phyloP scores from a whole-genome alignment of 192 early-diverging fungal species.

The Oehlia diaphana region DNA sequence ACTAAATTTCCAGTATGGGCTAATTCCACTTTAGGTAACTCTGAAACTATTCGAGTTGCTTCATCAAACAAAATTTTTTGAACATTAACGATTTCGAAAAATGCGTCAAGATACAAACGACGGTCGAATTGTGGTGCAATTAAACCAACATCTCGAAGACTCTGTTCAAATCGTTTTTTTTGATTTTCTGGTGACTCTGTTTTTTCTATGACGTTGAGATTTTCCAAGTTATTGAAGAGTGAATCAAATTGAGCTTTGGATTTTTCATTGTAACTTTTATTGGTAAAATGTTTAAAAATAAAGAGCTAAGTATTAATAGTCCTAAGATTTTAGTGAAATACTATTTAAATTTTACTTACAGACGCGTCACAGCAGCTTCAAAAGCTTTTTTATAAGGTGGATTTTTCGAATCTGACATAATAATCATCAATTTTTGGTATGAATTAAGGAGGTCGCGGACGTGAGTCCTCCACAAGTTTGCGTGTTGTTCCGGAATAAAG shows the following conservation, averaged over 20 bases:
- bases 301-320: too few species aligned
- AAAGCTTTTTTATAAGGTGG: conserved; percentile 26
- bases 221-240: background rate
- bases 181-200: background rate
- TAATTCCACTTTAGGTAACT: background rate
- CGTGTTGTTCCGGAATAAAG: background rate
- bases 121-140: background rate
- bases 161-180: background rate
- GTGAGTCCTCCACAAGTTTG: conserved; percentile 10
- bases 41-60: background rate
- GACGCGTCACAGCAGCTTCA: conserved; percentile 21
- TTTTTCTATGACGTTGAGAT: background rate
- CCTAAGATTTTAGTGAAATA: too few species aligned
- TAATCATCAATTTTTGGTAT: background rate
- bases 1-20: too few species aligned
- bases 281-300: background rate
- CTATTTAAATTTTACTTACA: conserved; percentile 2
- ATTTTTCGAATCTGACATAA: background rate
- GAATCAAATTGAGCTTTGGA: background rate
- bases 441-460: background rate
- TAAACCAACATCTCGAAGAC: background rate
- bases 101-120: conserved; percentile 18
- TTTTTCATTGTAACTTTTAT: background rate
- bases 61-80: conserved; percentile 22
- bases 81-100: conserved; percentile 19